Percentiles rank a stretch among this genome's conserved stretches.
These are phyloP conservation scores for Bisporella sp. DNA, from an alignment of 2,329 filamentous ascomycete genomes.

Conservation along the genomic window DNA sequence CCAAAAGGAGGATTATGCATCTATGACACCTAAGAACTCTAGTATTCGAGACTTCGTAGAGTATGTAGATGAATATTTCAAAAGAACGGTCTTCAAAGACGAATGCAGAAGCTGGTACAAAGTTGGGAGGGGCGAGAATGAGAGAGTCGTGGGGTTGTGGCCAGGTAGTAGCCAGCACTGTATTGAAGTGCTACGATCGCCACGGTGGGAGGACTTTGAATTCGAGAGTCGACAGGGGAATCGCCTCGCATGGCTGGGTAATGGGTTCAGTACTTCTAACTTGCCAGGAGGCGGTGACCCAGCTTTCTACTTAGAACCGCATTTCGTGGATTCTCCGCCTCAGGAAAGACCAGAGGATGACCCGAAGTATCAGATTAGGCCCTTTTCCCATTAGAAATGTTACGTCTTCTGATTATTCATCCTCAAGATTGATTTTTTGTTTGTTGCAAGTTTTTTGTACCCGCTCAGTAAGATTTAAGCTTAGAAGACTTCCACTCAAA, in stretches of 20 bases:
- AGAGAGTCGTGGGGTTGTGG: conserved; percentile 36
- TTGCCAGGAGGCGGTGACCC: conserved; percentile 34
- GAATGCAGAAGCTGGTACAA: conserved; percentile 27
- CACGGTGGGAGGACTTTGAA: conserved; percentile 47
- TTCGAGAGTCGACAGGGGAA: conserved; percentile 29
- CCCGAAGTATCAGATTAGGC: conserved; percentile 26
- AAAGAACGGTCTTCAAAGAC: conserved; percentile 43
- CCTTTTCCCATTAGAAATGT: conserved; percentile 28
- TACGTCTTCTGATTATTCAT: too few species aligned
- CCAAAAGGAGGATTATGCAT: conserved; percentile 40
- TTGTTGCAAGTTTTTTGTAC: too few species aligned
- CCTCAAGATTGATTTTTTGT: too few species aligned
- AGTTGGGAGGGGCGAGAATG: conserved; percentile 29
- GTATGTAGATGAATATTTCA: conserved; percentile 44
- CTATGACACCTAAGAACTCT: conserved; percentile 39
- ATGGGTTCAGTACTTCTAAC: conserved; percentile 35
- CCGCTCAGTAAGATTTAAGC: too few species aligned
- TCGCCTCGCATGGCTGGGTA: conserved; percentile 34
- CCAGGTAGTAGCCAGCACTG: conserved; percentile 29
- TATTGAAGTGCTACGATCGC: conserved; percentile 42
- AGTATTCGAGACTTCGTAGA: conserved; percentile 42
- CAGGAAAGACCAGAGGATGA: conserved; percentile 32
- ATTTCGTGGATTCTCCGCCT: conserved; percentile 31
- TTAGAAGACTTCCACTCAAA: too few species aligned
- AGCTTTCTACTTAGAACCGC: conserved; percentile 34